phyloP scores from a whole-genome alignment of 2,329 filamentous ascomycete genomes.

The Penicillium verrucosum region DNA sequence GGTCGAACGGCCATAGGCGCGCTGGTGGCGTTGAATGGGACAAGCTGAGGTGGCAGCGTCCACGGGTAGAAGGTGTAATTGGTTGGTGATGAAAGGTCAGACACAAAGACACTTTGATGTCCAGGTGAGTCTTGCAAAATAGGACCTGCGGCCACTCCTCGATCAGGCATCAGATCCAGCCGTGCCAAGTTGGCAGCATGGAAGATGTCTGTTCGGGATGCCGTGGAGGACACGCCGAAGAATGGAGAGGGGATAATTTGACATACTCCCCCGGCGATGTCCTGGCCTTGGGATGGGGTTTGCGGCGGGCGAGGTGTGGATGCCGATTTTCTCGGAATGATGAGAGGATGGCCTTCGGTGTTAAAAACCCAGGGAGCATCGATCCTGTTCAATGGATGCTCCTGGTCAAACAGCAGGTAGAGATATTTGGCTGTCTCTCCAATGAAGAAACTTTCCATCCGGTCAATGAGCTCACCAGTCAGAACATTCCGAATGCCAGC shows the following conservation, averaged over 20 bases:
- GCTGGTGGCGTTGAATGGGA: conserved; percentile 76
- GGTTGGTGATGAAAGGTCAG: conserved; percentile 58
- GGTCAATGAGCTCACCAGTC: conserved; percentile 80
- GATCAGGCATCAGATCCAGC: conserved; percentile 68
- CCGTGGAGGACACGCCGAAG: conserved; percentile 73
- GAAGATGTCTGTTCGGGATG: conserved; percentile 76
- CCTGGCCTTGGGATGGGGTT: conserved; percentile 3
- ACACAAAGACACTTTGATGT: conserved; percentile 55
- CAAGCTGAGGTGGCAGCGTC: conserved; percentile 74
- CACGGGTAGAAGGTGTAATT: conserved; percentile 90
- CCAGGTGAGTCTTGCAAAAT: conserved; percentile 53
- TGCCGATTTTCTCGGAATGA: conserved; percentile 62
- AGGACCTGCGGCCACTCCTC: conserved; percentile 56
- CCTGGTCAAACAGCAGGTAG: conserved; percentile 81
- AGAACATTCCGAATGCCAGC: conserved; percentile 80
- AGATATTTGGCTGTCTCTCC: conserved; percentile 96
- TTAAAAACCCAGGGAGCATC: conserved; percentile 91
- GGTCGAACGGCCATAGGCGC: conserved; percentile 66
- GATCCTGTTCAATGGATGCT: conserved; percentile 81
- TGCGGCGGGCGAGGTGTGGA: conserved; percentile 11
- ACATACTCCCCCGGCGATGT: conserved; percentile 55
- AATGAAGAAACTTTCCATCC: conserved; percentile 98
- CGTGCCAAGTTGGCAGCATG: conserved; percentile 83
- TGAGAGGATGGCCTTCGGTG: conserved; percentile 89
- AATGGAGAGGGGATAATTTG: conserved; percentile 58